These are phyloP conservation scores for Diaporthe citri DNA, from an alignment of 2,329 filamentous ascomycete species.

Conservation along the genomic window DNA sequence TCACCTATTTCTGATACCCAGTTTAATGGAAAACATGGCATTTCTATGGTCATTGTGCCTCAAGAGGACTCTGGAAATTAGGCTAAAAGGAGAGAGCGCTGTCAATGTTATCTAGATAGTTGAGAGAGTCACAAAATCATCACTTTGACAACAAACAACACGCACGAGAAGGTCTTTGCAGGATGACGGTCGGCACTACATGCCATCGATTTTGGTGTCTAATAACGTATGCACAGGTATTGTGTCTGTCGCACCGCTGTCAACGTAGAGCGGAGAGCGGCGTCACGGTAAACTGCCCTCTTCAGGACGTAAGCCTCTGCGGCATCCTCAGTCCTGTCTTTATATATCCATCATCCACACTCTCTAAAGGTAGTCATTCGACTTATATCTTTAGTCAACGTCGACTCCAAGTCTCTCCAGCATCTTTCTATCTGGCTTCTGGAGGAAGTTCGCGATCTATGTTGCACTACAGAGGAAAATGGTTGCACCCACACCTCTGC, in stretches of 20 bases:
- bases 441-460: background rate
- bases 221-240: conserved; percentile 4
- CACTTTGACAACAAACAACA: background rate
- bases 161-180: background rate
- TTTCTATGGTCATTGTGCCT: background rate
- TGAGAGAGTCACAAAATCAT: background rate
- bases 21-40: background rate
- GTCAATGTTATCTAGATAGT: too few species aligned
- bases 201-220: conserved; percentile 9
- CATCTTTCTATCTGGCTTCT: background rate
- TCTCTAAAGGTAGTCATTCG: background rate
- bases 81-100: too few species aligned
- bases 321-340: background rate
- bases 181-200: background rate
- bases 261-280: background rate
- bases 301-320: background rate
- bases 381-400: background rate
- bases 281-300: background rate
- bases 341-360: background rate
- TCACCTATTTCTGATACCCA: background rate
- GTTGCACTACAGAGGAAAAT: too few species aligned
- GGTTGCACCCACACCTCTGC: too few species aligned
- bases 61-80: background rate
- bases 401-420: background rate
- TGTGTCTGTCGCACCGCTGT: background rate